Percentiles rank a stretch among this genome's conserved stretches.
phyloP scores from a whole-genome alignment of 2,329 filamentous ascomycete species.

The Knoxdaviesia proteae region DNA sequence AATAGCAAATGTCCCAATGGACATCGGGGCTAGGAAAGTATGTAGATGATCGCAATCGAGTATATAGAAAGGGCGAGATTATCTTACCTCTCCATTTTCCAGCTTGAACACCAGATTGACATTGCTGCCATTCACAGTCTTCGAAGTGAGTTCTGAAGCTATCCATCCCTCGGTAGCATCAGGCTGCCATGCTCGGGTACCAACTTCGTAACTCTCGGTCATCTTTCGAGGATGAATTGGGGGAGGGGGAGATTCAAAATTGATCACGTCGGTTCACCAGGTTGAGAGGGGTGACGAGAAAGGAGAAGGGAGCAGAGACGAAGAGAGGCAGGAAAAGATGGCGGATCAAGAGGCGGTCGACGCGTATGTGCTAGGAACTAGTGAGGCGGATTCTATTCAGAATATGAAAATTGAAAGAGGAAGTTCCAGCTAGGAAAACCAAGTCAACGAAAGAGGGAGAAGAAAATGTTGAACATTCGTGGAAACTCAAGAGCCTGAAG shows the following conservation, averaged over 20 bases:
- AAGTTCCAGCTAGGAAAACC: too few species aligned
- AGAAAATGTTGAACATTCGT: neutral
- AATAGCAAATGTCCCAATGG: too few species aligned
- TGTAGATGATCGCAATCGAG: neutral
- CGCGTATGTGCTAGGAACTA: neutral
- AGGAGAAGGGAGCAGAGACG: neutral
- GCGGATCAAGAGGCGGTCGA: neutral
- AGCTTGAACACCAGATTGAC: conserved; percentile 73
- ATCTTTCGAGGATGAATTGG: conserved; percentile 21
- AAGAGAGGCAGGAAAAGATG: too few species aligned
- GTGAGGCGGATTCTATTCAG: neutral
- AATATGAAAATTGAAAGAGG: too few species aligned
- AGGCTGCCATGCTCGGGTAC: conserved; percentile 95
- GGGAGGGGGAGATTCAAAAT: neutral
- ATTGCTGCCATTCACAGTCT: conserved; percentile 66
- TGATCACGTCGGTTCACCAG: too few species aligned
- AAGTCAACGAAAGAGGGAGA: neutral
- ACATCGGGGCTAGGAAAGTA: neutral
- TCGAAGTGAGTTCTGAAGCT: conserved; percentile 80
- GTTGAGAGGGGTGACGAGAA: neutral
- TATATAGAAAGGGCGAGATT: neutral
- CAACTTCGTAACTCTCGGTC: conserved; percentile 90
- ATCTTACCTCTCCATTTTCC: conserved; percentile 70
- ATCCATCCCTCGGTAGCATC: conserved; percentile 94
- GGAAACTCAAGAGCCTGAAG: neutral